Evolutionary conservation across 2,329 filamentous ascomycete genomes (phyloP).

Genomic region (Whalleya microplaca): DNA sequence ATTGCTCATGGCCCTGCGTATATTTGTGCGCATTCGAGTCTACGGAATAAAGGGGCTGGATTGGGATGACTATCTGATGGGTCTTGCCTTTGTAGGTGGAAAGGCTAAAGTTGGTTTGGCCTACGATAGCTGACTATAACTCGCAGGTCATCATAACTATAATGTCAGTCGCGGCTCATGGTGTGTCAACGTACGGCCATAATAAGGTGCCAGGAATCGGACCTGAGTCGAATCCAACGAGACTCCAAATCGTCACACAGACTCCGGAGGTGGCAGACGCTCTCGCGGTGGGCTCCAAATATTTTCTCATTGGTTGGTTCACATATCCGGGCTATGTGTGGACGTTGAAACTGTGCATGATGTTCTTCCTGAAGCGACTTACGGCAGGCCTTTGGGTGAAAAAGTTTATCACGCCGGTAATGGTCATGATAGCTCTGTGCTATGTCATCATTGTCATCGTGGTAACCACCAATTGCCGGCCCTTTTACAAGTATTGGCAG

Average conservation of each 20-base stretch:
- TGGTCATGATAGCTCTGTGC: slow-evolving; percentile 35
- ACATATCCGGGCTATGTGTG: slow-evolving; percentile 43
- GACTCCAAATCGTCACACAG: too few relatives aligned
- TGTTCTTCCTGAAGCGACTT: slow-evolving; percentile 44
- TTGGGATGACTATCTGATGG: background rate
- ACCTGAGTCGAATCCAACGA: too few relatives aligned
- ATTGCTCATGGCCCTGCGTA: background rate
- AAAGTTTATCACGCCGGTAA: slow-evolving; percentile 41
- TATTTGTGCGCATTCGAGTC: background rate
- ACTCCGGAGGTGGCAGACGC: too few relatives aligned
- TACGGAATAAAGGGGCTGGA: background rate
- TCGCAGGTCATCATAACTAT: background rate
- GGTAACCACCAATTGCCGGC: slow-evolving; percentile 37
- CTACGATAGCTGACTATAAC: background rate
- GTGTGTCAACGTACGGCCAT: background rate
- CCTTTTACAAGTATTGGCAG: slow-evolving; percentile 41
- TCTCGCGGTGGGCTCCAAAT: slow-evolving; percentile 34
- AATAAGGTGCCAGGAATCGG: too few relatives aligned
- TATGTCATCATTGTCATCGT: slow-evolving; percentile 33
- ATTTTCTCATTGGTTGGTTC: slow-evolving; percentile 40
- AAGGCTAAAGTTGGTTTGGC: background rate
- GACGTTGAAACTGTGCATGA: slow-evolving; percentile 46
- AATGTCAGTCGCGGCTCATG: background rate
- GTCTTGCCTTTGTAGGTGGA: background rate
- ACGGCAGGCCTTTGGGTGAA: slow-evolving; percentile 41